Conservation (phyloP, 768 basidiomycete genomes). For the Trametopsis cervina region DNA sequence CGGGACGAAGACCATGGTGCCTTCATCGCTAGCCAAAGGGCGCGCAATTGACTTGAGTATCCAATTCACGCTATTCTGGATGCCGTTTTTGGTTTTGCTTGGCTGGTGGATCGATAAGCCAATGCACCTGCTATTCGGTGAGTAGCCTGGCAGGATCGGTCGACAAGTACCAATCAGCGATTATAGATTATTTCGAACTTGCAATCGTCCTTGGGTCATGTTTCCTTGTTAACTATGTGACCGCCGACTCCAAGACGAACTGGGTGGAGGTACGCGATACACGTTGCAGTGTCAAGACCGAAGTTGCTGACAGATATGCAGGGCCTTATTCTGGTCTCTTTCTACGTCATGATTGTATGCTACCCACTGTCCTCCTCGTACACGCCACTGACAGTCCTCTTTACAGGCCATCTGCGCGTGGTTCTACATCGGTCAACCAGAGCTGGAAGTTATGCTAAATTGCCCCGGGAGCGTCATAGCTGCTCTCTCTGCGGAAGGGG, state of each 20-base stretch:
- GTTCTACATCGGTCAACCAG: slow-evolving; percentile 57
- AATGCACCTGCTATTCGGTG: slow-evolving; percentile 62
- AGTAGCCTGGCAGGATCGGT: slow-evolving; percentile 12
- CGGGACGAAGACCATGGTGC: slow-evolving; percentile 32
- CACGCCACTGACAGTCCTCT: too few species aligned
- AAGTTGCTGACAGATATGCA: slow-evolving; percentile 1
- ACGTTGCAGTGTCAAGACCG: not conserved
- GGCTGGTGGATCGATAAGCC: slow-evolving; percentile 63
- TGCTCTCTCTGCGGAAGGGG: slow-evolving; percentile 23
- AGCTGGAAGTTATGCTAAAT: slow-evolving; percentile 36
- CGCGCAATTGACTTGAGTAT: slow-evolving; percentile 73
- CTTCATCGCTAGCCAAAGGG: slow-evolving; percentile 54
- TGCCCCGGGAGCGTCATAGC: slow-evolving; percentile 32
- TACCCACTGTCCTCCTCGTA: not conserved
- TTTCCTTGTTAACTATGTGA: slow-evolving; percentile 77
- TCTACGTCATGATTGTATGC: slow-evolving; percentile 61
- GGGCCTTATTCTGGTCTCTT: slow-evolving; percentile 53
- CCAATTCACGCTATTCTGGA: slow-evolving; percentile 76
- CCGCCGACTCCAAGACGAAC: slow-evolving; percentile 72
- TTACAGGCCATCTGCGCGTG: slow-evolving; percentile 54
- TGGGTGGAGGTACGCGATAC: slow-evolving; percentile 49
- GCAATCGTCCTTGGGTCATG: slow-evolving; percentile 57
- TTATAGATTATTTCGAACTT: slow-evolving; percentile 61
- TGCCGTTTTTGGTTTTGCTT: slow-evolving; percentile 62
- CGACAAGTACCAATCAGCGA: too few species aligned